Percentiles rank a stretch among this genome's conserved stretches.
Conservation (phyloP, 2,329 filamentous ascomycete genomes). For the Colletotrichum sp. region DNA sequence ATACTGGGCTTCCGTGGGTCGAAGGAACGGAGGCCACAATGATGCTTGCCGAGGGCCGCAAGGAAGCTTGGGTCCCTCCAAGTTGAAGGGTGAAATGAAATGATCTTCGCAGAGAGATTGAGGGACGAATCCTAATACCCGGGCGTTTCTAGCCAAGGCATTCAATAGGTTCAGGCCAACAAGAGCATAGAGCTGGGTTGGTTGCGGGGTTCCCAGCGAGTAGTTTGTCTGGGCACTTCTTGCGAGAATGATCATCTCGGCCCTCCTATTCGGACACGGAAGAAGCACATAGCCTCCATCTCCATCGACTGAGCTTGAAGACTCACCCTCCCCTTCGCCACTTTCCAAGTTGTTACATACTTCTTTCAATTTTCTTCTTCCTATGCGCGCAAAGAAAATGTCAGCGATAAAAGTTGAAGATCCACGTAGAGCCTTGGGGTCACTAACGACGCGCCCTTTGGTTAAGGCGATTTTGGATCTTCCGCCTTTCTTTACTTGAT, state of each 20-base stretch:
- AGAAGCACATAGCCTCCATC: not conserved
- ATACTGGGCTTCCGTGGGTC: constrained; percentile 30
- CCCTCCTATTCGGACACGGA: not conserved
- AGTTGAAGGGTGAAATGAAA: constrained; percentile 13
- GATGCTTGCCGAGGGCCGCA: not conserved
- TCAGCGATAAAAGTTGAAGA: not conserved
- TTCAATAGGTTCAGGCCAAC: constrained; percentile 21
- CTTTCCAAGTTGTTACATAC: not conserved
- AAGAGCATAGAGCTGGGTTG: not conserved
- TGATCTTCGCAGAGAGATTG: constrained; percentile 16
- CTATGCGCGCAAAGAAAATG: not conserved
- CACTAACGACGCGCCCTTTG: constrained; percentile 8
- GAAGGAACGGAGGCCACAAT: constrained; percentile 21
- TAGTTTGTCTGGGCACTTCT: not conserved
- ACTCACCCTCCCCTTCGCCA: not conserved
- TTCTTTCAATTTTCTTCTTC: not conserved
- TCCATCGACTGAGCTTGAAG: not conserved
- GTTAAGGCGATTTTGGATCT: constrained; percentile 13
- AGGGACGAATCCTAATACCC: constrained; percentile 1
- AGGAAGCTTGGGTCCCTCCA: constrained; percentile 14
- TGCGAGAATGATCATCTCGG: not conserved
- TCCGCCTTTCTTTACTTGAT: constrained; percentile 3
- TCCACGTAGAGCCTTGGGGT: no score
- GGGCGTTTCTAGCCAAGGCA: constrained; percentile 15
- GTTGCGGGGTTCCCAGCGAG: constrained; percentile 1